A percentile compares a stretch with the other conserved stretches of the same genome.
These are phyloP conservation scores for Gentiana straminea DNA, from an alignment of 257 asterid genomes.

Conservation along the genomic window DNA sequence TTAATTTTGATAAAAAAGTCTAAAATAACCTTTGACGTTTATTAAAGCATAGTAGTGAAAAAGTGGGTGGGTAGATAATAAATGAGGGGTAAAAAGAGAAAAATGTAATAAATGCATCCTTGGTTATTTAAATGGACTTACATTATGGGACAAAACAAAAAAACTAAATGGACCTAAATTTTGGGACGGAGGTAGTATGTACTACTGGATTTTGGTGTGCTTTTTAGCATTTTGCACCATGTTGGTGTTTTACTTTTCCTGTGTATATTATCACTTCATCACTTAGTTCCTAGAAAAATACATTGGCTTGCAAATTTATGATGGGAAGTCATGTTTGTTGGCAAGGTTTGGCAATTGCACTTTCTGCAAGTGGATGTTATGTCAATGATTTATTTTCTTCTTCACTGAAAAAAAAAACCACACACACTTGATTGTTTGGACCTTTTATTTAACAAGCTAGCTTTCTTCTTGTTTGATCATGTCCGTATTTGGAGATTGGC, in stretches of 20 bases:
- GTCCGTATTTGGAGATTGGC: background rate
- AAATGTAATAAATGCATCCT: no score
- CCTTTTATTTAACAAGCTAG: background rate
- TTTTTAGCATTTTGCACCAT: background rate
- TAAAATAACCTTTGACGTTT: no score
- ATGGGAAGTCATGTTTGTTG: background rate
- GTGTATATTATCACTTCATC: background rate
- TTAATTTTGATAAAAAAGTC: no score
- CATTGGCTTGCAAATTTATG: no score
- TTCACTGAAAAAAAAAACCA: background rate
- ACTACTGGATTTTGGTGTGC: background rate
- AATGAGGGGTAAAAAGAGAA: no score
- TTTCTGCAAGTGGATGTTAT: background rate
- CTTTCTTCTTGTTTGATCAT: background rate
- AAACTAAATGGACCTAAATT: no score
- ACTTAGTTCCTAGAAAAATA: background rate
- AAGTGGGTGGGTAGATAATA: no score
- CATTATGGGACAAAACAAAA: no score
- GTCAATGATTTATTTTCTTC: background rate
- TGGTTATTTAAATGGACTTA: no score
- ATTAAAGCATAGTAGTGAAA: no score
- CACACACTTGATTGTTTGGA: background rate
- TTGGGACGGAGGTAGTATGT: no score
- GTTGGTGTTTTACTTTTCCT: background rate
- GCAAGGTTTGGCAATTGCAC: background rate